Conservation (phyloP, 2,329 filamentous ascomycete genomes). For the Aspergillus piperis region DNA sequence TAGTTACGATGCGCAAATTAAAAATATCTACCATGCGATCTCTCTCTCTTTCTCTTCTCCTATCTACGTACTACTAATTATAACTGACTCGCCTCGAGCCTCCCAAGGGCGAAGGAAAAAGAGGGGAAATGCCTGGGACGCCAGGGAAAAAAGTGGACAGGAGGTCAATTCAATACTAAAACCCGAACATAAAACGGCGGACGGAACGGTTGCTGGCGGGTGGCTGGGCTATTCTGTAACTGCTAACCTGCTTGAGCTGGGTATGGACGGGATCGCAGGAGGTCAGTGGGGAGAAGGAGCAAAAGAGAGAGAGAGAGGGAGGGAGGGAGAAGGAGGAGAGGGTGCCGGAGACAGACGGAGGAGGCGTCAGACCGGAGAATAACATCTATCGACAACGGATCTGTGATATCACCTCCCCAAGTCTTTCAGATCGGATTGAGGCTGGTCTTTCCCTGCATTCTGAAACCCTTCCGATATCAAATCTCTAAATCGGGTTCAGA, state of each 20-base stretch:
- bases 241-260: background rate
- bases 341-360: background rate
- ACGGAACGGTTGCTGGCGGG: slow-evolving; percentile 9
- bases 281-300: slow-evolving; percentile 11
- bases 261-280: slow-evolving; percentile 6
- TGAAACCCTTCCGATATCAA: background rate
- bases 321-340: no score
- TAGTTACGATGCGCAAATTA: slow-evolving; percentile 7
- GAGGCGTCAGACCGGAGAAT: slow-evolving; percentile 18
- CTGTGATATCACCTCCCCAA: slow-evolving; percentile 14
- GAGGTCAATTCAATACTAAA: background rate
- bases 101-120: background rate
- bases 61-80: slow-evolving; percentile 9
- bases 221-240: slow-evolving; percentile 9
- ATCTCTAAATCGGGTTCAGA: background rate
- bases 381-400: slow-evolving; percentile 12
- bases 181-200: slow-evolving; percentile 15
- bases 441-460: background rate
- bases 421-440: slow-evolving; percentile 2
- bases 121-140: background rate
- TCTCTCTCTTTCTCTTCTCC: background rate
- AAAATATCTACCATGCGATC: slow-evolving; percentile 3
- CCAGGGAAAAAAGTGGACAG: background rate
- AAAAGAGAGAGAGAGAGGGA: no score
- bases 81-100: slow-evolving; percentile 2